These are phyloP conservation scores for Immersiella caudata DNA, from an alignment of 495 filamentous ascomycete genomes.

Conservation along the genomic window DNA sequence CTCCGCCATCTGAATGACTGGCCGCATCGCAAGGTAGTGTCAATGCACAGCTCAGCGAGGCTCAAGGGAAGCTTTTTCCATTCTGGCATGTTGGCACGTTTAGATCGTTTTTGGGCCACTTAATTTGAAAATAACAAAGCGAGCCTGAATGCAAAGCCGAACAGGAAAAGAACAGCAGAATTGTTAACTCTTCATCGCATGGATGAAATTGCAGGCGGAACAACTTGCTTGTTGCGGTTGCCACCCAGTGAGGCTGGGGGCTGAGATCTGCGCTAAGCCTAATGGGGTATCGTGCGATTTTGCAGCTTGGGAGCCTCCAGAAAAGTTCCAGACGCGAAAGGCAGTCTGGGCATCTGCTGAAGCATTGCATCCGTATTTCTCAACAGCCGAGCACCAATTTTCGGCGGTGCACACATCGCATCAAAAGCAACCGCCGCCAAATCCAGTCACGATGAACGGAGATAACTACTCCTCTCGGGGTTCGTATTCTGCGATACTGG, in stretches of 20 bases:
- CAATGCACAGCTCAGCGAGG: conserved; percentile 81
- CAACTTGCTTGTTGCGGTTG: not conserved
- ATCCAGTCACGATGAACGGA: conserved; percentile 73
- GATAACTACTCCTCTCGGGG: conserved; percentile 83
- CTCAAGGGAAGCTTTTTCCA: conserved; percentile 83
- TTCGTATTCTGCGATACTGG: conserved; percentile 41
- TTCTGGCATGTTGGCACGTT: conserved; percentile 42
- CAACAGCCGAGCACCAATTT: conserved; percentile 5
- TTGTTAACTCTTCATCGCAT: no score
- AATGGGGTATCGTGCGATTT: conserved; percentile 20
- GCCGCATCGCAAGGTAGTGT: conserved; percentile 87
- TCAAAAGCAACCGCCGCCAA: conserved; percentile 9
- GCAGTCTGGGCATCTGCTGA: conserved; percentile 12
- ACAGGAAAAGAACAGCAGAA: no score
- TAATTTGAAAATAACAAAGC: no score
- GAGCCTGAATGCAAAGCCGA: not conserved
- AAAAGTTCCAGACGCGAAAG: conserved; percentile 48
- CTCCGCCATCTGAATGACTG: conserved; percentile 95
- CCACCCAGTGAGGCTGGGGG: not conserved
- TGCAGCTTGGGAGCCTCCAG: not conserved
- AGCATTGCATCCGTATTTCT: conserved; percentile 10
- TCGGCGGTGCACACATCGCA: conserved; percentile 21
- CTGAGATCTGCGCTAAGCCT: conserved; percentile 22
- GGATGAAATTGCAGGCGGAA: no score
- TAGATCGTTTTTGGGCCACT: not conserved